Evolutionary conservation across 805 yeast species (phyloP).

Genomic region (Candida nonsorbophila): DNA sequence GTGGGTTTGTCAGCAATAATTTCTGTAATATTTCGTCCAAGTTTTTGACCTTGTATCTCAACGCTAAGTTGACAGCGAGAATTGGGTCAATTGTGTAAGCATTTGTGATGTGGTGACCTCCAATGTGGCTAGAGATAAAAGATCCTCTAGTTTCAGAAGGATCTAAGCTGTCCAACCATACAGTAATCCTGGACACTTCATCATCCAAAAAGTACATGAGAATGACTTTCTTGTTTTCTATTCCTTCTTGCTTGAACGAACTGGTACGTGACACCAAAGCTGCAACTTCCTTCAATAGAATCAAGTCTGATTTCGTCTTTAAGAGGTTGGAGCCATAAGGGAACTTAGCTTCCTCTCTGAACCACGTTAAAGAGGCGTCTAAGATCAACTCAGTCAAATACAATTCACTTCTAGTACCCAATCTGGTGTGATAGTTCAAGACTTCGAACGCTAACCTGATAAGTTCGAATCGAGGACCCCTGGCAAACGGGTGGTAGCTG

Average conservation of each 20-base stretch:
- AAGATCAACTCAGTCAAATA: slow-evolving; percentile 49
- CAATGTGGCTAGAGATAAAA: slow-evolving; percentile 24
- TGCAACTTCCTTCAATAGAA: slow-evolving; percentile 51
- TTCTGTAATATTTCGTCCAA: slow-evolving; percentile 34
- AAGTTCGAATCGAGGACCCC: slow-evolving; percentile 70
- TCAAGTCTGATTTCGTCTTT: slow-evolving; percentile 64
- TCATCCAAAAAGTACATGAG: slow-evolving; percentile 62
- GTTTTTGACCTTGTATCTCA: slow-evolving; percentile 47
- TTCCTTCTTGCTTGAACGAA: slow-evolving; percentile 16
- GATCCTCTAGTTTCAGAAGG: slow-evolving; percentile 37
- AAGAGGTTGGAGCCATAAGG: slow-evolving; percentile 84
- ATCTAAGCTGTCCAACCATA: slow-evolving; percentile 70
- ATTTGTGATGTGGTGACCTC: slow-evolving; percentile 38
- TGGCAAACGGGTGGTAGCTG: slow-evolving; percentile 77
- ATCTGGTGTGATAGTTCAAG: slow-evolving; percentile 47
- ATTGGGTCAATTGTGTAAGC: slow-evolving; percentile 68
- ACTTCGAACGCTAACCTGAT: slow-evolving; percentile 64
- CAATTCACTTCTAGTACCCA: slow-evolving; percentile 41
- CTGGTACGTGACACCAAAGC: slow-evolving; percentile 15
- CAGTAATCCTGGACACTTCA: slow-evolving; percentile 65
- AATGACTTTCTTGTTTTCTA: slow-evolving; percentile 49
- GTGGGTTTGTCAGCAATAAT: slow-evolving; percentile 52
- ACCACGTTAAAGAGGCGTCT: slow-evolving; percentile 77
- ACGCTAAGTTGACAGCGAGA: slow-evolving; percentile 66
- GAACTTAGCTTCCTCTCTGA: slow-evolving; percentile 51